Percentiles rank a stretch among this genome's conserved stretches.
These are phyloP conservation scores for Pyrenophora teres DNA, from an alignment of 2,329 filamentous ascomycete species.

Conservation along the genomic window DNA sequence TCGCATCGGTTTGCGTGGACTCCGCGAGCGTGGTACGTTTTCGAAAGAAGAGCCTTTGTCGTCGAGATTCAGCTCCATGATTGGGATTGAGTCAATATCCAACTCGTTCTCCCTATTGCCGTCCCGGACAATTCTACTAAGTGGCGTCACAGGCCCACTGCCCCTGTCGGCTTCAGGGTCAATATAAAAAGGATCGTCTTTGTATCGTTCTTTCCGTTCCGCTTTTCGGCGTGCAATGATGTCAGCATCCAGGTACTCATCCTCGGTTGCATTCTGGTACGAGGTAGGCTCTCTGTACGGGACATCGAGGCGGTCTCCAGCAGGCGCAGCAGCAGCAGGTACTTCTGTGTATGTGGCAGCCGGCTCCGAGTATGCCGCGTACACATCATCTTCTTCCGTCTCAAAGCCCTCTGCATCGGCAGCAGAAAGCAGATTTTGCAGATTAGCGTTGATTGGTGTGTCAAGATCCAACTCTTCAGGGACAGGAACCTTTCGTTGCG, in stretches of 20 bases:
- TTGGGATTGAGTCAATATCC: conserved; percentile 93
- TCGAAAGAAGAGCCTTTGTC: conserved; percentile 25
- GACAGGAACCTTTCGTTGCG: conserved; percentile 83
- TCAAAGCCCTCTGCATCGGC: conserved; percentile 53
- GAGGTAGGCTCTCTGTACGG: conserved; percentile 45
- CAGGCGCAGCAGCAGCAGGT: conserved; percentile 36
- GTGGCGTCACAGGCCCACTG: conserved; percentile 72
- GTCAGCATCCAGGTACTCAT: conserved; percentile 69
- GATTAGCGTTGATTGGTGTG: conserved; percentile 76
- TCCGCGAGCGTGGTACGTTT: conserved; percentile 28
- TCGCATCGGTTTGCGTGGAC: conserved; percentile 39
- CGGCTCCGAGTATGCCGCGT: conserved; percentile 53
- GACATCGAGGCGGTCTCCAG: conserved; percentile 51
- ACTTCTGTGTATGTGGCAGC: conserved; percentile 31
- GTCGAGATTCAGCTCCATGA: conserved; percentile 86
- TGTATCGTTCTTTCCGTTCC: conserved; percentile 80
- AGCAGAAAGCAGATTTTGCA: conserved; percentile 67
- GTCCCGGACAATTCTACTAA: conserved; percentile 71
- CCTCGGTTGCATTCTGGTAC: conserved; percentile 54
- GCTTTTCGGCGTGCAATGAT: conserved; percentile 74
- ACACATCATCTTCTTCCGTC: conserved; percentile 52
- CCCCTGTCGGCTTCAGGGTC: conserved; percentile 53
- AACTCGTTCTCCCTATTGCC: conserved; percentile 75
- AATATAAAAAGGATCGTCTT: conserved; percentile 97
- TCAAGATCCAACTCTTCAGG: conserved; percentile 79